A percentile compares a stretch with the other conserved stretches of the same genome.
phyloP scores from a whole-genome alignment of 1,139 yeast genomes.

The Pichia sp. region DNA sequence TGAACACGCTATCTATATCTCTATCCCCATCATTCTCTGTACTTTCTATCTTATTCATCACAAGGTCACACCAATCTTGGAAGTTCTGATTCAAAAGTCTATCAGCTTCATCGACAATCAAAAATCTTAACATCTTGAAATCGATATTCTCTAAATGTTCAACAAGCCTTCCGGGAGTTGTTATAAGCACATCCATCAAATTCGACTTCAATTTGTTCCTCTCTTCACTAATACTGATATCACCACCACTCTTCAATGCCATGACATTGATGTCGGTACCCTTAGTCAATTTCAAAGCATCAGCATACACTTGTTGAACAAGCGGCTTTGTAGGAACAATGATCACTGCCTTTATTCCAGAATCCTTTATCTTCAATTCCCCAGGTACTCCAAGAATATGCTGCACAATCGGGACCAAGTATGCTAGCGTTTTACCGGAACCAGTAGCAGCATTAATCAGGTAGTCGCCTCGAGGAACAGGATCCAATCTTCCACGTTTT shows the following conservation, averaged over 20 bases:
- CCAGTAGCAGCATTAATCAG: slow-evolving; percentile 95
- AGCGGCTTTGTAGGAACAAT: slow-evolving; percentile 89
- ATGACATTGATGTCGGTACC: slow-evolving; percentile 62
- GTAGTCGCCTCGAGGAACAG: slow-evolving; percentile 62
- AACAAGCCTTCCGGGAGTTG: slow-evolving; percentile 93
- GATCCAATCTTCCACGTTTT: slow-evolving; percentile 40
- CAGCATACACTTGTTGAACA: slow-evolving; percentile 70
- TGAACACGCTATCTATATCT: slow-evolving; percentile 19
- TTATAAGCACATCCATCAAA: slow-evolving; percentile 72
- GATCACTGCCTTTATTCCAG: slow-evolving; percentile 67
- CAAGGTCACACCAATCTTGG: slow-evolving; percentile 82
- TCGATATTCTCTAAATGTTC: slow-evolving; percentile 57
- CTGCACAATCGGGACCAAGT: slow-evolving; percentile 76
- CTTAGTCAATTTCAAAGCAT: slow-evolving; percentile 50
- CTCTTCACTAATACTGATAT: slow-evolving; percentile 67
- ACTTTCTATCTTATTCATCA: slow-evolving; percentile 45
- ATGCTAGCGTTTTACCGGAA: slow-evolving; percentile 92
- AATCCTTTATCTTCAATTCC: slow-evolving; percentile 45
- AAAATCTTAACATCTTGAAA: slow-evolving; percentile 49
- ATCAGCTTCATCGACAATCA: slow-evolving; percentile 95
- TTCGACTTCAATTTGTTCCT: slow-evolving; percentile 36
- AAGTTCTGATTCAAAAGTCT: slow-evolving; percentile 81
- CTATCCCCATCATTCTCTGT: slow-evolving; percentile 25
- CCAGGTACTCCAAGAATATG: slow-evolving; percentile 35
- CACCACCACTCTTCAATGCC: slow-evolving; percentile 42